phyloP scores from a whole-genome alignment of 768 basidiomycete genomes.

The Leccinum fibrillosum region DNA sequence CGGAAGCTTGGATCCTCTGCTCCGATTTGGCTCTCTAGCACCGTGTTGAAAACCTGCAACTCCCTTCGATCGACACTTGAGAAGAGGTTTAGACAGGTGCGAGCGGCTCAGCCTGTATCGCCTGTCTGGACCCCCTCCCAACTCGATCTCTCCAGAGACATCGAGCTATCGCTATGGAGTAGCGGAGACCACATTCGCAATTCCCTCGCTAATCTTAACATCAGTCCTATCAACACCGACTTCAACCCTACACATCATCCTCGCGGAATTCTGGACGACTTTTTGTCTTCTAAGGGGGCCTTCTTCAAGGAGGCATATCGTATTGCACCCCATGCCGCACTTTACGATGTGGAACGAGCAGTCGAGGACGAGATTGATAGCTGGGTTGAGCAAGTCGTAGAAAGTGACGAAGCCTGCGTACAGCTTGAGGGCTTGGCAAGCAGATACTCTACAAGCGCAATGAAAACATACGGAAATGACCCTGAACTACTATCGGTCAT shows the following conservation, averaged over 20 bases:
- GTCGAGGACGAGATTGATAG: constrained; percentile 29
- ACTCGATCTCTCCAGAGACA: not conserved
- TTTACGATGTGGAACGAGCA: constrained; percentile 37
- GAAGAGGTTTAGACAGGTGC: constrained; percentile 34
- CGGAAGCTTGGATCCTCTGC: constrained; percentile 24
- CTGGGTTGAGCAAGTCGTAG: constrained; percentile 25
- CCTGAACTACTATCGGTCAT: constrained; percentile 41
- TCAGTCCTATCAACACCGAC: not conserved
- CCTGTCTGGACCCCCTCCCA: constrained; percentile 30
- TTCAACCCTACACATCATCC: constrained; percentile 4
- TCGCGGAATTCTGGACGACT: constrained; percentile 2
- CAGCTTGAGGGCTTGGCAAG: constrained; percentile 21
- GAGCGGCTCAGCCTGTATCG: constrained; percentile 24
- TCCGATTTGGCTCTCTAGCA: constrained; percentile 34
- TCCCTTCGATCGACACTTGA: constrained; percentile 23
- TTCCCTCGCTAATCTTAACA: not conserved
- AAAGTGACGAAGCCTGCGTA: constrained; percentile 1
- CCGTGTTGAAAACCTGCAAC: constrained; percentile 34
- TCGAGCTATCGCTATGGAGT: not conserved
- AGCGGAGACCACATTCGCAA: not conserved
- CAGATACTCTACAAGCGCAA: constrained; percentile 28
- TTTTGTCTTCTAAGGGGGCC: constrained; percentile 1
- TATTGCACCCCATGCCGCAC: constrained; percentile 6
- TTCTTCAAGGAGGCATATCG: constrained; percentile 8
- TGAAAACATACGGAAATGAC: constrained; percentile 25